Conservation (phyloP, 441 rosid genomes). For the Manihot esculenta region DNA sequence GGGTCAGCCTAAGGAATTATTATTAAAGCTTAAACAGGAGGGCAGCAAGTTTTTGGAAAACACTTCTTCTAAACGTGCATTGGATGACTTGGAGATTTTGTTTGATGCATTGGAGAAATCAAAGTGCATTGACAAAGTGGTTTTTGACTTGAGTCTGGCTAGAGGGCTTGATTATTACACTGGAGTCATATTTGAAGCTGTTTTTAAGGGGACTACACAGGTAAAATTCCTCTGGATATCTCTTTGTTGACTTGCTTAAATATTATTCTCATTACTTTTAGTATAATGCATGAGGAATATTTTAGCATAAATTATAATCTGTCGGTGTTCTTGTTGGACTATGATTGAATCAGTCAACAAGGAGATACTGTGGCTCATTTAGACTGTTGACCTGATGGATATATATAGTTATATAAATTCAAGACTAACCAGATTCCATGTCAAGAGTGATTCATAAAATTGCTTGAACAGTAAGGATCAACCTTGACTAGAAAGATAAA, state of each 20-base stretch:
- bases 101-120: constrained; percentile 82
- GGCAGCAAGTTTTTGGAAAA: constrained; percentile 61
- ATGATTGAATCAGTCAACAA: neutral
- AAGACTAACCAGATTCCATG: too few species aligned
- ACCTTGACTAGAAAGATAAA: too few species aligned
- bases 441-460: too few species aligned
- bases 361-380: neutral
- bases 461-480: too few species aligned
- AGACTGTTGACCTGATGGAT: too few species aligned
- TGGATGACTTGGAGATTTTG: constrained; percentile 70
- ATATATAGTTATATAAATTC: too few species aligned
- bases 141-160: constrained; percentile 94
- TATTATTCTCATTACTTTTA: neutral
- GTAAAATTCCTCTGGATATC: constrained; percentile 29
- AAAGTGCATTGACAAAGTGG: constrained; percentile 69
- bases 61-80: constrained; percentile 56
- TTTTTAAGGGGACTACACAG: constrained; percentile 74
- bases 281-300: neutral
- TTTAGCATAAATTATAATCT: neutral
- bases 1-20: constrained; percentile 63
- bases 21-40: constrained; percentile 55
- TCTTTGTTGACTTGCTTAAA: neutral
- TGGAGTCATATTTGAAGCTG: constrained; percentile 90
- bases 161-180: constrained; percentile 98
- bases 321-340: neutral